Conservation (phyloP, 306 rosid genomes). For the Medicago lupulina region DNA sequence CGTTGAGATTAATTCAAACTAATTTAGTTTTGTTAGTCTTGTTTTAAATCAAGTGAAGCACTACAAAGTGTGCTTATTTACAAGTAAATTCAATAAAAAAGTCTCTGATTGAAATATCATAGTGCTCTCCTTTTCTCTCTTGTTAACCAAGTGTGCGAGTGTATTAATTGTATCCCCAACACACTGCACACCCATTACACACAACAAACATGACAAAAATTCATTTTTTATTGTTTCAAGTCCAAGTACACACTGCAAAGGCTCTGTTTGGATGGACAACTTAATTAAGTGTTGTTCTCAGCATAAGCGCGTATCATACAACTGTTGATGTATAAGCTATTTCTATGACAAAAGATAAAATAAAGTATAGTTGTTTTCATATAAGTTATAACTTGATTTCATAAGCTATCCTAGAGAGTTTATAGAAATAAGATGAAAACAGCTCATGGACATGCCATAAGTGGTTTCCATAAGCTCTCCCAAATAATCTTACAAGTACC, state of each 20-base stretch:
- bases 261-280: no score
- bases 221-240: background rate
- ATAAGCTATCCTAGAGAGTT: no score
- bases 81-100: background rate
- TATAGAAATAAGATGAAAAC: no score
- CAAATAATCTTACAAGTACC: no score
- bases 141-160: background rate
- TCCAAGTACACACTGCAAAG: background rate
- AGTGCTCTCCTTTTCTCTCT: background rate
- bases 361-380: no score
- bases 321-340: no score
- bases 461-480: no score
- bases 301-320: no score
- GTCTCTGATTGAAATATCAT: background rate
- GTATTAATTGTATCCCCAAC: background rate
- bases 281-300: no score
- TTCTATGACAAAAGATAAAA: no score
- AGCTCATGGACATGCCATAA: no score
- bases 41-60: background rate
- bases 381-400: no score
- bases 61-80: background rate
- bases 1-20: slow-evolving; percentile 7
- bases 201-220: background rate
- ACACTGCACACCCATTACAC: background rate
- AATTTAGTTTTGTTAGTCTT: slow-evolving; percentile 1